Percentiles rank a stretch among this genome's conserved stretches.
Evolutionary conservation across 2,329 filamentous ascomycete species (phyloP).

Genomic region (Huntiella omanensis): DNA sequence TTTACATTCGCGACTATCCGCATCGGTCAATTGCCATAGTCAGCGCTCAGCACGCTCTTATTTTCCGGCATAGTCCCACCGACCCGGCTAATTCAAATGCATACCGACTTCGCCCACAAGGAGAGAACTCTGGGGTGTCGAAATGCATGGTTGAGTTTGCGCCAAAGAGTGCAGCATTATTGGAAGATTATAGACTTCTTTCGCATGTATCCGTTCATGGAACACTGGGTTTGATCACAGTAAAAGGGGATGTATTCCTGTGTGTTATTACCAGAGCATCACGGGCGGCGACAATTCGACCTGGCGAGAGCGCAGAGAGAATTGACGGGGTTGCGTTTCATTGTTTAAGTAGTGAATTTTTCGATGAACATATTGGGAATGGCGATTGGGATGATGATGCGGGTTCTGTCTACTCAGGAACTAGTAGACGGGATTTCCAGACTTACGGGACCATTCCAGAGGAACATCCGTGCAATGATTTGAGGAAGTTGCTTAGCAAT

Average conservation of each 20-base stretch:
- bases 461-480: slow-evolving; percentile 75
- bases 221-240: slow-evolving; percentile 71
- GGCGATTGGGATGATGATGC: slow-evolving; percentile 35
- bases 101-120: slow-evolving; percentile 22
- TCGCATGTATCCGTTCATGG: slow-evolving; percentile 60
- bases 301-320: slow-evolving; percentile 74
- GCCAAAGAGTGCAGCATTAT: slow-evolving; percentile 40
- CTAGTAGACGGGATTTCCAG: slow-evolving; percentile 13
- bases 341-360: slow-evolving; percentile 71
- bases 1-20: slow-evolving; percentile 72
- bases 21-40: slow-evolving; percentile 75
- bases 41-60: slow-evolving; percentile 59
- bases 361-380: slow-evolving; percentile 51
- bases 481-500: slow-evolving; percentile 82
- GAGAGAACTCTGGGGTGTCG: slow-evolving; percentile 27
- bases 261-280: slow-evolving; percentile 70
- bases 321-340: slow-evolving; percentile 83
- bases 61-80: slow-evolving; percentile 60
- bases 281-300: slow-evolving; percentile 63
- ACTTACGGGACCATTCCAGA: slow-evolving; percentile 28
- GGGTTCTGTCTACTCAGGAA: slow-evolving; percentile 26
- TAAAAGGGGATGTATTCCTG: slow-evolving; percentile 71
- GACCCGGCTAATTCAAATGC: slow-evolving; percentile 38
- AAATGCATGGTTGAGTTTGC: slow-evolving; percentile 82
- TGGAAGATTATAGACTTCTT: slow-evolving; percentile 59